Conservation (phyloP, 202 grass and related monocot species). For the Hordeum pubiflorum region DNA sequence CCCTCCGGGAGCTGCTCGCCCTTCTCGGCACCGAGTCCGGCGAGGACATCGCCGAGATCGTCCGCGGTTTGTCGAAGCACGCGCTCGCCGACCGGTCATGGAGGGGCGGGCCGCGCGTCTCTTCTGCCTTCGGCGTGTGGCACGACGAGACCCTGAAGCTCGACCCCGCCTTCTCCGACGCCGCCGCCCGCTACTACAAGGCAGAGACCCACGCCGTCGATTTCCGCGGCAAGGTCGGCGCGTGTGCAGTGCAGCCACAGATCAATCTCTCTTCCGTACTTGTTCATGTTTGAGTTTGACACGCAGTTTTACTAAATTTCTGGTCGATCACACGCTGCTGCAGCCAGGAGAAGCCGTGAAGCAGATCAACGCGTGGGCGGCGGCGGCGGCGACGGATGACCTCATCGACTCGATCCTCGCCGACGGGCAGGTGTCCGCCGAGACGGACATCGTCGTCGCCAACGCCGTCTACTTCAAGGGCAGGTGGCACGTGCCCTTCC, state of each 20-base stretch:
- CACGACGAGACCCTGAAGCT: not conserved
- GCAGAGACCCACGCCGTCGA: not conserved
- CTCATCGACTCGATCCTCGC: not conserved
- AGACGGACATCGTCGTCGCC: not conserved
- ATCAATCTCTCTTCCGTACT: too few relatives aligned
- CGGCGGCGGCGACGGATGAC: not conserved
- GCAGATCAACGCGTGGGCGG: not conserved
- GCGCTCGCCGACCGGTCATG: not conserved
- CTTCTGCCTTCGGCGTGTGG: not conserved
- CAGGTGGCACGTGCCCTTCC: not conserved
- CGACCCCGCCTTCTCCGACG: not conserved
- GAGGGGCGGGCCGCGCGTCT: not conserved
- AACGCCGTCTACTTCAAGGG: not conserved
- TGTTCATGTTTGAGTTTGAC: too few relatives aligned
- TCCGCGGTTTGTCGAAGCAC: not conserved
- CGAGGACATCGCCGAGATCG: not conserved
- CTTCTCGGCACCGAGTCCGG: not conserved
- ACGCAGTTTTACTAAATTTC: not conserved
- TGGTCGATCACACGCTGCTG: not conserved
- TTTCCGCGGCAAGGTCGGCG: not conserved
- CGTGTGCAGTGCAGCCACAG: too few relatives aligned
- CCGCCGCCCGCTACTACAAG: not conserved
- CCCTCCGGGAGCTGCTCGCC: not conserved
- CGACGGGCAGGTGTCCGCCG: not conserved
- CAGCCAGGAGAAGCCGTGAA: not conserved